These are phyloP conservation scores for Monilinia laxa DNA, from an alignment of 2,329 filamentous ascomycete genomes.

Conservation along the genomic window DNA sequence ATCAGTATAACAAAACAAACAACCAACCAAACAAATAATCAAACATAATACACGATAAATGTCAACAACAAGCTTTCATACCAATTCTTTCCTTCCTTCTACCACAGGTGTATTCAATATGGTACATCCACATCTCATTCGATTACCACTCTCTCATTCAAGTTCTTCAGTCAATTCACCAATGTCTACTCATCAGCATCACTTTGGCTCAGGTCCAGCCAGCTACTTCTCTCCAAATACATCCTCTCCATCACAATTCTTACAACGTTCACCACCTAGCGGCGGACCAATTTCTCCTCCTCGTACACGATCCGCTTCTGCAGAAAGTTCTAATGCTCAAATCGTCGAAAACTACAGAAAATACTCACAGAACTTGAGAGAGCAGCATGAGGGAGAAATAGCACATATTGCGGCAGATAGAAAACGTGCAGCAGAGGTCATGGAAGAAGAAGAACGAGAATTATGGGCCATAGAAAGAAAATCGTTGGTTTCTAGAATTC, in stretches of 20 bases:
- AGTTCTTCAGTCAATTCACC: slow-evolving; percentile 21
- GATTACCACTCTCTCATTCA: slow-evolving; percentile 23
- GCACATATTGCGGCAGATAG: slow-evolving; percentile 39
- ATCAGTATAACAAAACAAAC: no score
- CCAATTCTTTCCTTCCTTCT: slow-evolving; percentile 36
- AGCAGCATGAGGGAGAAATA: slow-evolving; percentile 38
- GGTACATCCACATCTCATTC: slow-evolving; percentile 10
- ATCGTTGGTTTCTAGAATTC: slow-evolving; percentile 34
- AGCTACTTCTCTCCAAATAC: slow-evolving; percentile 10
- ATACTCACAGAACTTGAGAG: slow-evolving; percentile 37
- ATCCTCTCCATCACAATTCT: slow-evolving; percentile 10
- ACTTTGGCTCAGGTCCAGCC: not conserved
- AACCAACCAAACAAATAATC: no score
- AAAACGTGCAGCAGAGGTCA: slow-evolving; percentile 37
- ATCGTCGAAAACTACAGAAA: slow-evolving; percentile 39
- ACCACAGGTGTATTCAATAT: slow-evolving; percentile 33
- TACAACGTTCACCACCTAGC: slow-evolving; percentile 24
- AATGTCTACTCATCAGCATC: slow-evolving; percentile 26
- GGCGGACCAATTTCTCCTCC: slow-evolving; percentile 37
- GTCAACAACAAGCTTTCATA: slow-evolving; percentile 25
- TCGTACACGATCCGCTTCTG: slow-evolving; percentile 37
- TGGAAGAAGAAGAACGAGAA: slow-evolving; percentile 38
- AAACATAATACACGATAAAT: no score
- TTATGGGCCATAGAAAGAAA: slow-evolving; percentile 40
- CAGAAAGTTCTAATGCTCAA: slow-evolving; percentile 32